These are phyloP conservation scores for Sequoiadendron giganteum DNA, from an alignment of 75 land plant species.

Conservation along the genomic window DNA sequence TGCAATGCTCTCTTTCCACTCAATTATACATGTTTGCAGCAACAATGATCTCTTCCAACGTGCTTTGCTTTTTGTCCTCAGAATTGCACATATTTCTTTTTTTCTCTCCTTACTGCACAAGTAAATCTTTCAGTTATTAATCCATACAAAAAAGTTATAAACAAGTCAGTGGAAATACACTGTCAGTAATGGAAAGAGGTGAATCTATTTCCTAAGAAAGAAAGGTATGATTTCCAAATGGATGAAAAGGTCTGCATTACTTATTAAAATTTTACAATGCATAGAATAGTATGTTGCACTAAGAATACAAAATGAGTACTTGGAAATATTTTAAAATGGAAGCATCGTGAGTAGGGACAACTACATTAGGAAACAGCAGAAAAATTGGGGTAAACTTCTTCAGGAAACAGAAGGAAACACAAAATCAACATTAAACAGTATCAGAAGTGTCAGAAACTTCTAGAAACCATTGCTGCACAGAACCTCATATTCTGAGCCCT, in stretches of 20 bases:
- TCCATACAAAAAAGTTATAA: not conserved
- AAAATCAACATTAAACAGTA: not conserved
- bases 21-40: conserved; percentile 30
- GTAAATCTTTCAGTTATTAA: not conserved
- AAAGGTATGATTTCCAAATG: not conserved
- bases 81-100: conserved; percentile 44
- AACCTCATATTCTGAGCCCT: not conserved
- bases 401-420: not conserved
- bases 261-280: not conserved
- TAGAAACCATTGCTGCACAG: not conserved
- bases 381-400: not conserved
- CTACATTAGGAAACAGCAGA: not conserved
- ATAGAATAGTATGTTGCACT: not conserved
- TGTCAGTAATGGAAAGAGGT: not conserved
- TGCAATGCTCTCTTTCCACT: conserved; percentile 70
- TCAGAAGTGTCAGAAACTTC: not conserved
- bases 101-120: conserved; percentile 61
- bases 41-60: conserved; percentile 30
- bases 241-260: not conserved
- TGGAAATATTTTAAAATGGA: not conserved
- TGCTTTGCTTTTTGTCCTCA: conserved; percentile 42
- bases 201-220: not conserved
- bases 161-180: not conserved
- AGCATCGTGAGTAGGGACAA: not conserved
- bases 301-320: not conserved